Conservation (phyloP, 1,139 yeast species). For the Barnettozyma hawaiiensis region DNA sequence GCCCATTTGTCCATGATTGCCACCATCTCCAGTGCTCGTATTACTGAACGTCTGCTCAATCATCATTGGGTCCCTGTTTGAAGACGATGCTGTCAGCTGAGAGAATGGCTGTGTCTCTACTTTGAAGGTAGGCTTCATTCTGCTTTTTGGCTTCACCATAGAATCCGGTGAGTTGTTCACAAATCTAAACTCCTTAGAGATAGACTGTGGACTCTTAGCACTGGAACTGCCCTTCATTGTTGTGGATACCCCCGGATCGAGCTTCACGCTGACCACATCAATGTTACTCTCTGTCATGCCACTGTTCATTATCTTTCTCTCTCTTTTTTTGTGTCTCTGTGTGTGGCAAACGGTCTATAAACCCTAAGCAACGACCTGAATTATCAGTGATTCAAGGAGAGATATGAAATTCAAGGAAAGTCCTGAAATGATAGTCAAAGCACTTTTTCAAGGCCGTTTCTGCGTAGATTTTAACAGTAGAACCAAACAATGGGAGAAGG, state of each 20-base stretch:
- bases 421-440: neutral
- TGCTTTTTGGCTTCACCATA: conserved; percentile 15
- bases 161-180: conserved; percentile 21
- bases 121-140: conserved; percentile 24
- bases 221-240: conserved; percentile 1
- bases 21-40: conserved; percentile 1
- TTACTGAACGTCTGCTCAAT: conserved; percentile 20
- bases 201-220: neutral
- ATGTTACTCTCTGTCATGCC: conserved; percentile 3
- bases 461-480: neutral
- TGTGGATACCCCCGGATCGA: neutral
- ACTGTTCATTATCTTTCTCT: too few species aligned
- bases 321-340: neutral
- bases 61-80: conserved; percentile 16
- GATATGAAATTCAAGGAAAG: neutral
- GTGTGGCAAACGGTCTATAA: neutral
- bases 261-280: conserved; percentile 5
- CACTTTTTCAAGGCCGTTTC: neutral
- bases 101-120: conserved; percentile 11
- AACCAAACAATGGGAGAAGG: conserved; percentile 8
- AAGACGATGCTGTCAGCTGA: conserved; percentile 1
- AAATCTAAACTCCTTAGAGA: conserved; percentile 17
- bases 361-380: neutral
- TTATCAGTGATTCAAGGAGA: neutral
- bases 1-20: neutral